Percentiles rank a stretch among this genome's conserved stretches.
These are phyloP conservation scores for Pythium vanterpoolii DNA, from an alignment of 352 stramenopile genomes.

Conservation along the genomic window DNA sequence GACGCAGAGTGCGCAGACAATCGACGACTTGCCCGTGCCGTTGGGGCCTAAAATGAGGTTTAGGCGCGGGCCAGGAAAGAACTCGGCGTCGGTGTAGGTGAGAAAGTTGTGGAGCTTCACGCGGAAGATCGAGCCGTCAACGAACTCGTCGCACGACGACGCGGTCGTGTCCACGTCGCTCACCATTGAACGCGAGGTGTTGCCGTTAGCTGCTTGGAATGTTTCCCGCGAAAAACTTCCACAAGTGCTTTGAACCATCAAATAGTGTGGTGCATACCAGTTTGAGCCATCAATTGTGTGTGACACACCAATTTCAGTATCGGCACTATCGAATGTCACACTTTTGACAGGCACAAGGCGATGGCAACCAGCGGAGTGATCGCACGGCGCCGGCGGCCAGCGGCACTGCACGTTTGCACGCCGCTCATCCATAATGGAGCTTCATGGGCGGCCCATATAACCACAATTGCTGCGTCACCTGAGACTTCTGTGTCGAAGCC, in stretches of 20 bases:
- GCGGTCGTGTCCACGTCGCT: conserved; percentile 26
- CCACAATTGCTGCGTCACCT: not conserved
- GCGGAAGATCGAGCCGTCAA: conserved; percentile 87
- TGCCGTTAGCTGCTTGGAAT: not conserved
- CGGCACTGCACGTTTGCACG: not conserved
- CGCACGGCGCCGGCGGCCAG: not conserved
- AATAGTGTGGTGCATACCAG: conserved; percentile 6
- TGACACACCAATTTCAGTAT: not conserved
- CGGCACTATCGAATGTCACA: not conserved
- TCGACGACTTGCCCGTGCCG: conserved; percentile 92
- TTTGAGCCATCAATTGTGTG: not conserved
- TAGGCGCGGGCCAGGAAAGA: conserved; percentile 89
- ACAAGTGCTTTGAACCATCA: not conserved
- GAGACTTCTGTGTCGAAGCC: not conserved
- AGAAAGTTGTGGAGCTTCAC: conserved; percentile 94
- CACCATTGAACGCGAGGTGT: not conserved
- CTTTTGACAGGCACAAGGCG: not conserved
- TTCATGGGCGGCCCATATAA: not conserved
- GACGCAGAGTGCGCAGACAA: conserved; percentile 97
- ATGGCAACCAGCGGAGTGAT: conserved; percentile 3
- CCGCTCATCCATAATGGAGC: conserved; percentile 3
- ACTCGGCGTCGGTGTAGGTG: conserved; percentile 90
- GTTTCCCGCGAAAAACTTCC: conserved; percentile 49
- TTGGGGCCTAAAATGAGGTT: conserved; percentile 99
- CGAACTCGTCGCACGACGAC: conserved; percentile 61